A percentile compares a stretch with the other conserved stretches of the same genome.
These are phyloP conservation scores for Styphnolobium japonicum DNA, from an alignment of 306 rosid genomes.

Conservation along the genomic window DNA sequence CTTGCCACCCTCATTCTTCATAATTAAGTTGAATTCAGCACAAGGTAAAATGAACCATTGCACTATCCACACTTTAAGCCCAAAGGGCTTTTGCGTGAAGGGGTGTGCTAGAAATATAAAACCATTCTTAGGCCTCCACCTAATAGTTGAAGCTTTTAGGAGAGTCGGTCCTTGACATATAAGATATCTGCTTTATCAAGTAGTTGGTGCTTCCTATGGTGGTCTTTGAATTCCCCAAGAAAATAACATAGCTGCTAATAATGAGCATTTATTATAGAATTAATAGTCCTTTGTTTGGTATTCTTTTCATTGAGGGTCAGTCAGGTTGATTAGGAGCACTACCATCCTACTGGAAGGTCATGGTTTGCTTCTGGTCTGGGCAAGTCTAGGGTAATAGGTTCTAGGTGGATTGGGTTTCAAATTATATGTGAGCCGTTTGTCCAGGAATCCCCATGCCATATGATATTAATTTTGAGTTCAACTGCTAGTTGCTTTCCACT, in stretches of 20 bases:
- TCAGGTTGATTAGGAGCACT: neutral
- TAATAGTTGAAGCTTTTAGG: too few species aligned
- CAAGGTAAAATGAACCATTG: too few species aligned
- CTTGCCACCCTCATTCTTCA: too few species aligned
- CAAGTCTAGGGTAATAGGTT: neutral
- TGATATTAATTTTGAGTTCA: constrained; percentile 4
- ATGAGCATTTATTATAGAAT: neutral
- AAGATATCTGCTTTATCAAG: constrained; percentile 2
- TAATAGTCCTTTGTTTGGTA: neutral
- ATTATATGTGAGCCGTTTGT: neutral
- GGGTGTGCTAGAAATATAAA: too few species aligned
- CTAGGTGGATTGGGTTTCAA: neutral
- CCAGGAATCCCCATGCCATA: neutral
- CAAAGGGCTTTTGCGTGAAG: too few species aligned
- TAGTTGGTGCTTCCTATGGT: neutral
- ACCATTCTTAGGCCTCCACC: too few species aligned
- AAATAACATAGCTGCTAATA: neutral
- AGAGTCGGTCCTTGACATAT: too few species aligned
- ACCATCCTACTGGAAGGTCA: neutral
- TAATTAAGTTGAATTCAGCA: too few species aligned
- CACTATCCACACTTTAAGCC: too few species aligned
- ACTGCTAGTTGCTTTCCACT: neutral
- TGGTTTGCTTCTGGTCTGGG: constrained; percentile 4
- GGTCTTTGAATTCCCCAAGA: constrained; percentile 1
- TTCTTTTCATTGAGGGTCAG: neutral